These are phyloP conservation scores for Rhodotorula sp. DNA, from an alignment of 1,284 basidiomycete species.

Conservation along the genomic window DNA sequence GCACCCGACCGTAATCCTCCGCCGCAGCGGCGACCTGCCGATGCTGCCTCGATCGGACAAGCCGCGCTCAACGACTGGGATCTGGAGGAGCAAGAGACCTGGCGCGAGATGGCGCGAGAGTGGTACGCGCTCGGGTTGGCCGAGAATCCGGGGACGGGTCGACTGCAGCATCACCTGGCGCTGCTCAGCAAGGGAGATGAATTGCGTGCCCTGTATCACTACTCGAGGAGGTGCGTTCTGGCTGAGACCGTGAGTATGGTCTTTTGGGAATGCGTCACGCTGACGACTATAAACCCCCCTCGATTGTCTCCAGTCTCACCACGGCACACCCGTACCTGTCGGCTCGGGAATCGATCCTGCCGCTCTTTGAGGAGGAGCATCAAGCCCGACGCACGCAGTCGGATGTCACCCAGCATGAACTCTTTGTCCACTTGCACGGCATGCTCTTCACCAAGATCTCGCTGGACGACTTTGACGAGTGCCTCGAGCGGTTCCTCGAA, in stretches of 20 bases:
- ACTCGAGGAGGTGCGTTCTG: conserved; percentile 75
- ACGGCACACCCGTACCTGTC: conserved; percentile 80
- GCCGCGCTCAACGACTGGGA: conserved; percentile 83
- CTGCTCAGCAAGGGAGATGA: conserved; percentile 78
- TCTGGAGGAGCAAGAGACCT: conserved; percentile 87
- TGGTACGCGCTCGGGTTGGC: conserved; percentile 89
- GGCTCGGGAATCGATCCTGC: conserved; percentile 80
- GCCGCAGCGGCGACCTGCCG: conserved; percentile 16
- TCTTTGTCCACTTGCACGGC: conserved; percentile 89
- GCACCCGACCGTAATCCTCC: too few species aligned
- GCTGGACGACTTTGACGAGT: conserved; percentile 81
- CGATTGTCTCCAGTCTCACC: conserved; percentile 56
- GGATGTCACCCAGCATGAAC: conserved; percentile 72
- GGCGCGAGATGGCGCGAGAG: conserved; percentile 82
- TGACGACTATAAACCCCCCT: background rate
- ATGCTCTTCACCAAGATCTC: conserved; percentile 94
- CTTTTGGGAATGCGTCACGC: conserved; percentile 45
- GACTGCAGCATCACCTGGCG: conserved; percentile 92
- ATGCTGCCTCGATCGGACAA: conserved; percentile 68
- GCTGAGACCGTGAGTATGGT: background rate
- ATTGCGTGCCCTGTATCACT: conserved; percentile 84
- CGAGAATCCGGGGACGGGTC: conserved; percentile 84
- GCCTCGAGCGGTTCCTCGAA: conserved; percentile 79
- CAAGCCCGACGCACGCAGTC: conserved; percentile 57
- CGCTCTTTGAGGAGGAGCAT: conserved; percentile 73